Percentiles rank a stretch among this genome's conserved stretches.
These are phyloP conservation scores for Cryptococcus sp. DNA, from an alignment of 1,284 basidiomycete genomes.

Conservation along the genomic window DNA sequence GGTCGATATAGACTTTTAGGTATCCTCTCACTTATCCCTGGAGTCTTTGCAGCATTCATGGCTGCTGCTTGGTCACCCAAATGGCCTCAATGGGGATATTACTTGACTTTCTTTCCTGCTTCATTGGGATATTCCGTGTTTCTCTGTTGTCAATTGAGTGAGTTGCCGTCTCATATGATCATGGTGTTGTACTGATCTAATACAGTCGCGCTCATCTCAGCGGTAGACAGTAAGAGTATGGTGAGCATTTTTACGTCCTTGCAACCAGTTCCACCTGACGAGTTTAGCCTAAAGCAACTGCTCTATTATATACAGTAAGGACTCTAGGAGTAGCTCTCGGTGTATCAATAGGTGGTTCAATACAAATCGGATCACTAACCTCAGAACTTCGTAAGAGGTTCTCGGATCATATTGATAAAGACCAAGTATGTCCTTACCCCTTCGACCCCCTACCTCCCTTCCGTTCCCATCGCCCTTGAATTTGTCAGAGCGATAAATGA, in stretches of 20 bases:
- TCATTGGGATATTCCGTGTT: slow-evolving; percentile 45
- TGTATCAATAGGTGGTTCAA: slow-evolving; percentile 36
- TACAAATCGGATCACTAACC: slow-evolving; percentile 40
- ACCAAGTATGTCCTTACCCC: background rate
- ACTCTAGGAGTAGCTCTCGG: slow-evolving; percentile 44
- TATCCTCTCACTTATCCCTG: slow-evolving; percentile 29
- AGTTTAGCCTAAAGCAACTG: slow-evolving; percentile 42
- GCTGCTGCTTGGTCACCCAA: slow-evolving; percentile 35
- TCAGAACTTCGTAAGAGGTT: slow-evolving; percentile 16
- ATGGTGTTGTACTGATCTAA: background rate
- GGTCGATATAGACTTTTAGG: slow-evolving; percentile 38
- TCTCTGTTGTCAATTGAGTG: slow-evolving; percentile 38
- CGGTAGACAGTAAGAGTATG: slow-evolving; percentile 41
- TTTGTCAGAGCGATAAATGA: background rate
- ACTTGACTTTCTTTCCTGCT: slow-evolving; percentile 38
- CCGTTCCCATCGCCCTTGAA: background rate
- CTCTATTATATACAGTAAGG: slow-evolving; percentile 44
- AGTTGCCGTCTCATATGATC: slow-evolving; percentile 4
- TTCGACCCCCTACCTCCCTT: background rate
- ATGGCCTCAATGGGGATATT: slow-evolving; percentile 39
- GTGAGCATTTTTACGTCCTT: slow-evolving; percentile 9
- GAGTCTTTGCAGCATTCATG: slow-evolving; percentile 24
- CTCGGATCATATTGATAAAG: background rate
- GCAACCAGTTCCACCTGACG: background rate
- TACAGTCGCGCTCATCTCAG: slow-evolving; percentile 40